Evolutionary conservation across 108 stramenopile genomes (phyloP).

Genomic region (Pseudonitzschia pungens): DNA sequence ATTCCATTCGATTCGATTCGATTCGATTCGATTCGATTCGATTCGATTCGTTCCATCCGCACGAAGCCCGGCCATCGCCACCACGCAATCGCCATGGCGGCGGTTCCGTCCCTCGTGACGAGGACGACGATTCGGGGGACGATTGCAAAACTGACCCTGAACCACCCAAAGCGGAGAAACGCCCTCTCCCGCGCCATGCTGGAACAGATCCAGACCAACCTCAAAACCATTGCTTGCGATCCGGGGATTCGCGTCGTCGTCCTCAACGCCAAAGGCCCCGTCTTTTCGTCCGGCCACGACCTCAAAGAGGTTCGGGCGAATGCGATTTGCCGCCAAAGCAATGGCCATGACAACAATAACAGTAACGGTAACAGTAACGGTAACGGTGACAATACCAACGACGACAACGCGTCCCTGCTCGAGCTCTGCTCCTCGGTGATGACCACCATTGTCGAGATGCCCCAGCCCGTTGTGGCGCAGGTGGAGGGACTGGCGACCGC

Average conservation of each 20-base stretch:
- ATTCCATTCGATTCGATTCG: too few species aligned
- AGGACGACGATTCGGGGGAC: not conserved
- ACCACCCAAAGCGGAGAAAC: conserved; percentile 37
- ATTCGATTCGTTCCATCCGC: too few species aligned
- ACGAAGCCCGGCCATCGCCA: too few species aligned
- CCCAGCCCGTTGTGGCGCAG: conserved; percentile 62
- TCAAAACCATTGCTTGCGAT: conserved; percentile 13
- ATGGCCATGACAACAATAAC: too few species aligned
- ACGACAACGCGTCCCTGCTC: conserved; percentile 34
- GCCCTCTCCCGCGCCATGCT: conserved; percentile 38
- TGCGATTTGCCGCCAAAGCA: not conserved
- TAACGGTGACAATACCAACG: not conserved
- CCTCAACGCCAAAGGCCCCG: conserved; percentile 29
- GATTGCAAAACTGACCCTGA: conserved; percentile 22
- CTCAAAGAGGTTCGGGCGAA: conserved; percentile 44
- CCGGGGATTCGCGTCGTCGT: conserved; percentile 47
- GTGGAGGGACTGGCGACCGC: conserved; percentile 78
- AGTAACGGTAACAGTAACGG: not conserved
- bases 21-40: too few species aligned
- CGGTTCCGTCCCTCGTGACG: not conserved
- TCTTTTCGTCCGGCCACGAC: conserved; percentile 76
- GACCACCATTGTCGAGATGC: conserved; percentile 43
- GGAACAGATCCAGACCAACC: conserved; percentile 27
- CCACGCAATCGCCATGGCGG: not conserved
- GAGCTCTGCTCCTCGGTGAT: conserved; percentile 59